A percentile compares a stretch with the other conserved stretches of the same genome.
phyloP scores from a whole-genome alignment of 768 basidiomycete species.

The Cystobasidium tubakii region DNA sequence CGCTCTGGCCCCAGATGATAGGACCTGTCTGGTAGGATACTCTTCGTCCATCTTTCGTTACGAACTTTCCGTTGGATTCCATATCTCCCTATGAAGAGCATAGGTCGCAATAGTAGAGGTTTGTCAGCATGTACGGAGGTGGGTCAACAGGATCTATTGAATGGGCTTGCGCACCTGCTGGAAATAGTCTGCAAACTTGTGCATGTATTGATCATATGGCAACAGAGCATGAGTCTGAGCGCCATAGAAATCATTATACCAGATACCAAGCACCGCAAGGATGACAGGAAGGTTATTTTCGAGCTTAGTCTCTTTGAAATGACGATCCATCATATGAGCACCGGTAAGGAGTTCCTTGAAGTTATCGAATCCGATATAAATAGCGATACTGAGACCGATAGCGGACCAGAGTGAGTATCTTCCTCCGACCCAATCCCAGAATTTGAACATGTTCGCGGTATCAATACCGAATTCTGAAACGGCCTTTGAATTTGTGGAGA shows the following conservation, averaged over 20 bases:
- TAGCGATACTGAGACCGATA: conserved; percentile 88
- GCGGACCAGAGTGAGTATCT: conserved; percentile 98
- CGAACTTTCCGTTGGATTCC: conserved; percentile 97
- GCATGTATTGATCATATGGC: conserved; percentile 97
- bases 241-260: conserved; percentile 99
- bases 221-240: conserved; percentile 90
- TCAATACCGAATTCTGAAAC: conserved; percentile 91
- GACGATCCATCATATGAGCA: conserved; percentile 95
- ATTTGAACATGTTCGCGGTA: conserved; percentile 92
- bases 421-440: conserved; percentile 99
- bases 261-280: conserved; percentile 80
- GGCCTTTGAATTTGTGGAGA: conserved; percentile 90
- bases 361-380: conserved; percentile 88
- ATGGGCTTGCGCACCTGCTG: conserved; percentile 61
- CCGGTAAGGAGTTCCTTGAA: conserved; percentile 83
- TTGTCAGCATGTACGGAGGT: too few species aligned
- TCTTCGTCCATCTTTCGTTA: conserved; percentile 86
- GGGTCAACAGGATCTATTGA: too few species aligned
- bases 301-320: conserved; percentile 81
- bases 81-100: conserved; percentile 69
- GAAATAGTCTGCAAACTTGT: conserved; percentile 99
- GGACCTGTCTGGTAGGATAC: conserved; percentile 97
- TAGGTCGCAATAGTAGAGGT: too few species aligned
- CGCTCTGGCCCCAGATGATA: conserved; percentile 97
- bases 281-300: conserved; percentile 88